Base-by-base conservation (phyloP, 1,284 basidiomycete genomes). In the Flammula alnicola region DNA sequence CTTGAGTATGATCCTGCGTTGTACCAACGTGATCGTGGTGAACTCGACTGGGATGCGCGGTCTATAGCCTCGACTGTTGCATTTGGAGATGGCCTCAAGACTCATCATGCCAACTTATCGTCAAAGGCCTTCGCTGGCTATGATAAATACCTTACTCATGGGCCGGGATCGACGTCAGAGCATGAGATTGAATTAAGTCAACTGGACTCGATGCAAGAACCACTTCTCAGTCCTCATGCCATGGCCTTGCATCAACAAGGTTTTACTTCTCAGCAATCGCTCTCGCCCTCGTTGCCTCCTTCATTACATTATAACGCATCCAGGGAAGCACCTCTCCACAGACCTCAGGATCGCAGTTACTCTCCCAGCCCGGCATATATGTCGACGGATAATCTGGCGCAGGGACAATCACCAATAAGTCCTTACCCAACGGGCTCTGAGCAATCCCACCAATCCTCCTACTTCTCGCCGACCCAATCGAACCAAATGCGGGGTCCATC, bases 1-100 rank as follows among this genome's bases (percentile, higher is more conserved):
- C 73, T 92, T 41, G 88, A 86, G 64, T 91, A 89, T 64, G 90
- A 91, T 59, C 87, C 85, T 19, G 72, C 67, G 3, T 66, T 89
- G 14, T 92, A 91, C 60, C 78, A 77, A 57, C 83, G 88, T 20
- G 89, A 92, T 63, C 77, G 87, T 52, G 90, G 88, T 35, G 90
- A 92, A 62, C 61, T 83, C 44, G 89, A 92, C 60, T 92, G 88
- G 89, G 89, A 92, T 58, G 73, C 77, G 33, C 81, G 83, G 10
- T 91, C 88, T 0, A 74, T 90, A 45, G 74, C 83, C 7, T 85
- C 88, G 5, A 75, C 80, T 3, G 76, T 72, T 26, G 59, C 84
- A 31, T 71, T 88, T 47, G 72, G 67, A 11, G 72, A 76, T 30
- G 66, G 67, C 26, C 67, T 75, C 1, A 74, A 76, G 1, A 53